Conservation (phyloP, 345 rosid genomes). For the thale cress (Arabidopsis thaliana) region DNA sequence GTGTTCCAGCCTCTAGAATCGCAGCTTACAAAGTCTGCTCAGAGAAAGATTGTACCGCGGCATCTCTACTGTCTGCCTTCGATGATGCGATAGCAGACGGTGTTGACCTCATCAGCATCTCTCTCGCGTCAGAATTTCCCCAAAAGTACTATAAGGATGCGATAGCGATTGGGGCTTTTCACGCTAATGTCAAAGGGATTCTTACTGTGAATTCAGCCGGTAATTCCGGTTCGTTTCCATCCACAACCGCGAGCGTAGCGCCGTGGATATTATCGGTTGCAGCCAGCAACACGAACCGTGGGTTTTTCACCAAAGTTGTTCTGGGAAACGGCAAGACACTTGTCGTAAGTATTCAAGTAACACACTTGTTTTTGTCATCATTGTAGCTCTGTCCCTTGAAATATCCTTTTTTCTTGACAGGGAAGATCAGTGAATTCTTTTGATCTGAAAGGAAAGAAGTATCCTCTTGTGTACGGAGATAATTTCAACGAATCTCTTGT, state of each 20-base stretch:
- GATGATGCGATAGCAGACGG: constrained; percentile 77
- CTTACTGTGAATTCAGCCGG: constrained; percentile 52
- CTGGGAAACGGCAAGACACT: constrained; percentile 51
- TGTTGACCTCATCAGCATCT: constrained; percentile 54
- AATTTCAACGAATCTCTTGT: too few species aligned
- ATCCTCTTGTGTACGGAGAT: too few species aligned
- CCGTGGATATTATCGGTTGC: constrained; percentile 62
- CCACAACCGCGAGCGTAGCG: constrained; percentile 7
- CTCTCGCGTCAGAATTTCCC: fast-evolving
- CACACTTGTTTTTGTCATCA: background rate
- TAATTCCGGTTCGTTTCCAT: constrained; percentile 12
- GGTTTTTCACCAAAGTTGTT: constrained; percentile 42
- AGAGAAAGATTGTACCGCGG: fast-evolving
- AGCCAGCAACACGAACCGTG: constrained; percentile 57
- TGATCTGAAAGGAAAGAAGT: too few species aligned
- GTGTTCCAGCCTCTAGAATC: constrained; percentile 58
- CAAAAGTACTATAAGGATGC: background rate
- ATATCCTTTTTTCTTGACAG: background rate
- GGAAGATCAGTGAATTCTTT: too few species aligned
- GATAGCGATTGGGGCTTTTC: constrained; percentile 55
- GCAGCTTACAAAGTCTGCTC: constrained; percentile 54
- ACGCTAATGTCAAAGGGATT: constrained; percentile 60
- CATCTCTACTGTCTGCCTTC: constrained; percentile 48
- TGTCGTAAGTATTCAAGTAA: constrained; percentile 45
- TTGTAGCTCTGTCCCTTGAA: background rate